Evolutionary conservation across 257 asterid genomes (phyloP).

Genomic region (Knoxia roxburghii): DNA sequence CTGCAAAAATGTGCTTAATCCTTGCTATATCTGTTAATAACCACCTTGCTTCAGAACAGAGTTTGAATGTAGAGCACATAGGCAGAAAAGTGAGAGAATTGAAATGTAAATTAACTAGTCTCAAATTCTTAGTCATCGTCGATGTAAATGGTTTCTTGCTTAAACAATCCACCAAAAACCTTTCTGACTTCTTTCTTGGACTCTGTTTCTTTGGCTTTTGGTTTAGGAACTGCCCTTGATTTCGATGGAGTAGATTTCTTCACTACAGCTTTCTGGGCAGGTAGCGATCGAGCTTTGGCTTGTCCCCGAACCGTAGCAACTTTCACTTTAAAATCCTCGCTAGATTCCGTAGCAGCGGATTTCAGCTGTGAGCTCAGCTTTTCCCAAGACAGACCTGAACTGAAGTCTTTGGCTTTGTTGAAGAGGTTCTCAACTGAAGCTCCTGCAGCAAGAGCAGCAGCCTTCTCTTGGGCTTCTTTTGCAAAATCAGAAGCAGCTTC

Average conservation of each 20-base stretch:
- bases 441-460: constrained; percentile 54
- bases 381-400: constrained; percentile 33
- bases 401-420: constrained; percentile 55
- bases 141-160: constrained; percentile 89
- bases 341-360: constrained; percentile 22
- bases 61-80: neutral
- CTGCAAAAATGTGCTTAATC: neutral
- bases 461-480: constrained; percentile 48
- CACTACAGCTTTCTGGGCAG: constrained; percentile 63
- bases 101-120: neutral
- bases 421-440: constrained; percentile 52
- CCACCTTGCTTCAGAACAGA: constrained; percentile 1
- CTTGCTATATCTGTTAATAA: constrained; percentile 1
- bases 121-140: constrained; percentile 57
- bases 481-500: constrained; percentile 33
- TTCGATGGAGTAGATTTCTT: constrained; percentile 39
- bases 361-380: constrained; percentile 31
- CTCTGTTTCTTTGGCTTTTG: constrained; percentile 42
- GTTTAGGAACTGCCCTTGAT: constrained; percentile 34
- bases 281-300: constrained; percentile 73
- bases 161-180: constrained; percentile 79
- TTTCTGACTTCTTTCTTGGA: constrained; percentile 57
- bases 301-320: constrained; percentile 79
- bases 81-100: constrained; percentile 3
- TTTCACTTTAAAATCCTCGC: constrained; percentile 53